phyloP scores from a whole-genome alignment of 805 yeast species.

The Candida maris region DNA sequence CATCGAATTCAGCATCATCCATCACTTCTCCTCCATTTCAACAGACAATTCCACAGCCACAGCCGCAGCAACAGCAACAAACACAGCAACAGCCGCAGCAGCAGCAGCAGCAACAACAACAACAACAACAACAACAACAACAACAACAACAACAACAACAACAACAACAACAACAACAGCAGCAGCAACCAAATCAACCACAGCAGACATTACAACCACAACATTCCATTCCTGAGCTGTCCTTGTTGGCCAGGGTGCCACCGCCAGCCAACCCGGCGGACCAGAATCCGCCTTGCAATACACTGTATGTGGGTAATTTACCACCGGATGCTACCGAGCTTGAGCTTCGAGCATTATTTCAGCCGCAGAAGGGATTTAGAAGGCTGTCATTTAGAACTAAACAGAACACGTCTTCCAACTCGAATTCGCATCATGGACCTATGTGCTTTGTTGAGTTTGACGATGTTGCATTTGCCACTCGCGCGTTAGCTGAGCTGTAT shows the following conservation, averaged over 20 bases:
- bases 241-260: constrained; percentile 73
- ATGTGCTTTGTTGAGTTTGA: constrained; percentile 99
- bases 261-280: constrained; percentile 98
- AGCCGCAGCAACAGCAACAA: neutral
- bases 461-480: constrained; percentile 88
- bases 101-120: constrained; percentile 3
- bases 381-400: constrained; percentile 89
- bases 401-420: constrained; percentile 26
- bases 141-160: constrained; percentile 19
- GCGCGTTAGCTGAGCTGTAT: constrained; percentile 89
- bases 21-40: constrained; percentile 23
- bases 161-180: constrained; percentile 20
- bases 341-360: constrained; percentile 81
- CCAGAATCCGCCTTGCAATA: constrained; percentile 98
- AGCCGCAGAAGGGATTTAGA: constrained; percentile 89
- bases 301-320: constrained; percentile 91
- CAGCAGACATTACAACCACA: constrained; percentile 22
- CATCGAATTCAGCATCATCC: constrained; percentile 17
- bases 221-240: constrained; percentile 51
- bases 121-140: constrained; percentile 13
- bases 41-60: constrained; percentile 16
- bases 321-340: constrained; percentile 97
- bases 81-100: constrained; percentile 13
- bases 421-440: constrained; percentile 73
- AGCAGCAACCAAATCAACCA: constrained; percentile 17